Evolutionary conservation across 2,329 filamentous ascomycete genomes (phyloP), one percentile per base, ranked within the genome.

Genomic region (Orbilia brochopaga): DNA sequence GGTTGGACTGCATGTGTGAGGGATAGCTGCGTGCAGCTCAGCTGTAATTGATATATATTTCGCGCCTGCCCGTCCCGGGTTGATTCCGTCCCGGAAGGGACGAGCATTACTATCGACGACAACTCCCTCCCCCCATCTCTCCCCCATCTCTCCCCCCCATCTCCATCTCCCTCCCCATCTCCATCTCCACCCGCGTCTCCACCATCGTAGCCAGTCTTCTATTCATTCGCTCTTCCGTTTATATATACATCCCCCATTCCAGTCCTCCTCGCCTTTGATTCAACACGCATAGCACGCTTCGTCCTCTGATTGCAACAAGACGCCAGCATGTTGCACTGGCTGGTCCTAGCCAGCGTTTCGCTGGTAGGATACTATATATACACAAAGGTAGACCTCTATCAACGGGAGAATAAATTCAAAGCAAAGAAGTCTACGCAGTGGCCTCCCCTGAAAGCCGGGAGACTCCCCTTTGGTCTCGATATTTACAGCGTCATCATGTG

Each of bases 401-500:
- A 59, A 10, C 61, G 66, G 27, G 66, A 70, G 50, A 44, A 59
- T 37, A 70, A 56, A 17, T 70, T 70, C 23, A 54, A n/a, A n/a
- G 24, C 46, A 64, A 64, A n/a, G 30, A 40, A 59, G 17, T 59
- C 59, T 11, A 64, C 59, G 7, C 59, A 70, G 23, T 21, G n/a
- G n/a, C 53, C 66, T 24, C 24, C 54, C n/a, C 10, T 13, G 30
- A 70, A 64, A 23, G 8, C 46, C 5, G 37, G 54, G 7, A 46
- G 23, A 30, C 44, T 64, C 2, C 66, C 66, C 10, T 56, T 70
- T 42, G 66, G 66, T 37, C 42, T 70, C 21, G 66, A 70, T 35
- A 59, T 70, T n/a, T 64, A 40, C 19, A 59, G 55, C 11, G 50
- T 70, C 27, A 56, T 70, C 23, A 59, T 70, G 54, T 70, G 59